Percentiles rank a stretch among this genome's conserved stretches.
Conservation (phyloP, 2,329 filamentous ascomycete species). For the Thelonectria blattea region DNA sequence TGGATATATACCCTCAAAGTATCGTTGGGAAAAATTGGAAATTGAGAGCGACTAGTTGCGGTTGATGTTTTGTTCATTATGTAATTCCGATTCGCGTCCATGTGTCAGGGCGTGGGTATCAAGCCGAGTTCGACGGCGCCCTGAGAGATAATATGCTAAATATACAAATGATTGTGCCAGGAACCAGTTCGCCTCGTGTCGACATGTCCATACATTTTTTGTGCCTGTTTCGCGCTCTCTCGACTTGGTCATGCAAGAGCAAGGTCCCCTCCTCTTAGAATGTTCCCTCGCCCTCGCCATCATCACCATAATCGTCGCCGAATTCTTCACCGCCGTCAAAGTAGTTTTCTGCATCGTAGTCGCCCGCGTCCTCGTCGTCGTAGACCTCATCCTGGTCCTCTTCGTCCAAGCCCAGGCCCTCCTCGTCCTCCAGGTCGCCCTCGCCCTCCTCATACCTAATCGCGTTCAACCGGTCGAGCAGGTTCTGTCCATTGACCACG, state of each 20-base stretch:
- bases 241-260: neutral
- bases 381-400: conserved; percentile 57
- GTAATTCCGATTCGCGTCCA: conserved; percentile 30
- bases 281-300: conserved; percentile 56
- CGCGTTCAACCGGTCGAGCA: conserved; percentile 53
- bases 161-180: conserved; percentile 27
- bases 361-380: conserved; percentile 65
- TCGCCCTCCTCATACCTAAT: conserved; percentile 58
- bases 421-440: conserved; percentile 55
- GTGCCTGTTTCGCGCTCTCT: too few species aligned
- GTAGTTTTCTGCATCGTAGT: conserved; percentile 67
- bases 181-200: neutral
- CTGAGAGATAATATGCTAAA: conserved; percentile 16
- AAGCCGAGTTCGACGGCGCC: conserved; percentile 27
- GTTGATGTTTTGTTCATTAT: conserved; percentile 28
- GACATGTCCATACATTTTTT: neutral
- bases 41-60: neutral
- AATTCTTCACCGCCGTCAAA: conserved; percentile 65
- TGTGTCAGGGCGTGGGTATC: conserved; percentile 36
- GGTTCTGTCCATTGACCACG: conserved; percentile 42
- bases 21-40: neutral
- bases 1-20: conserved; percentile 21
- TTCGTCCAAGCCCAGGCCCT: conserved; percentile 55
- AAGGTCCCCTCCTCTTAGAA: conserved; percentile 35
- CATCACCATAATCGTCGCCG: conserved; percentile 57